These are phyloP conservation scores for Colletotrichum spaethianum DNA, from an alignment of 2,329 filamentous ascomycete species.

Conservation along the genomic window DNA sequence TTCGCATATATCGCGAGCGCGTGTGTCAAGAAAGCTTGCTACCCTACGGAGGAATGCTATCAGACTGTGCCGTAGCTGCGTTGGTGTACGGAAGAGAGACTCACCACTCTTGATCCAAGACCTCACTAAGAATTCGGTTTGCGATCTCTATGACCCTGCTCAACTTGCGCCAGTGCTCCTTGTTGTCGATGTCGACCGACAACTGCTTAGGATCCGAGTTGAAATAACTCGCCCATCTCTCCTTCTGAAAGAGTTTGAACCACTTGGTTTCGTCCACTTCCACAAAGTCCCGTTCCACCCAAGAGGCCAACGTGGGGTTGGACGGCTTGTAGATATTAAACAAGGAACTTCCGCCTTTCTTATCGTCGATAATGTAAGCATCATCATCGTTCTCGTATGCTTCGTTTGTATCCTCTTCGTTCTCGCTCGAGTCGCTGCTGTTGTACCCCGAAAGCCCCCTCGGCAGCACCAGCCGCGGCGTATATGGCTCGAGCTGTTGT, in stretches of 20 bases:
- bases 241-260: conserved; percentile 20
- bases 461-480: neutral
- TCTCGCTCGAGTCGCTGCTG: neutral
- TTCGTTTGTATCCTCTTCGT: neutral
- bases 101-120: conserved; percentile 6
- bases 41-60: neutral
- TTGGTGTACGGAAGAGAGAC: neutral
- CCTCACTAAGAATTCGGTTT: conserved; percentile 16
- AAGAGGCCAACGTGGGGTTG: neutral
- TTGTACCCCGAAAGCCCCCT: neutral
- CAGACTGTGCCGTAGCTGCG: neutral
- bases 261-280: conserved; percentile 24
- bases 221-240: conserved; percentile 9
- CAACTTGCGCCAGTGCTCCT: neutral
- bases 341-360: neutral
- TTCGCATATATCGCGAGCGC: neutral
- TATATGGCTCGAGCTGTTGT: conserved; percentile 14
- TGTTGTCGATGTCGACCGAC: conserved; percentile 13
- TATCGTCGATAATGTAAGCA: neutral
- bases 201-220: neutral
- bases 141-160: conserved; percentile 18
- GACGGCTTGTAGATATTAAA: neutral
- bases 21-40: neutral
- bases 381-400: neutral
- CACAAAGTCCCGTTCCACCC: conserved; percentile 10